phyloP scores from a whole-genome alignment of 352 stramenopile species.

The Thraustotheca clavata region DNA sequence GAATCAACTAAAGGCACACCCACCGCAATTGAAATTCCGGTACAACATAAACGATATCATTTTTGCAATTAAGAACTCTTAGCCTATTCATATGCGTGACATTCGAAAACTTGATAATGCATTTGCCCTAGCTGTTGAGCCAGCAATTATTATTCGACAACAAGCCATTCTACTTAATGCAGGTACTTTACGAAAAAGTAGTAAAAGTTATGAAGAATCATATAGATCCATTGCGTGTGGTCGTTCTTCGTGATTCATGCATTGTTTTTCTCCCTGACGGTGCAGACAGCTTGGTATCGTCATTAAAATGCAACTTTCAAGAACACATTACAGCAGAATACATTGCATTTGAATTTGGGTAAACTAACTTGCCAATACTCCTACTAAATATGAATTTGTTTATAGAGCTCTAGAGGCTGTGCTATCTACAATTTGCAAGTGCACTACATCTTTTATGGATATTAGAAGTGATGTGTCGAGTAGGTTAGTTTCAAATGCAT shows the following conservation, averaged over 20 bases:
- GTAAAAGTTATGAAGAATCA: background rate
- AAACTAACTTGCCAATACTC: constrained; percentile 5
- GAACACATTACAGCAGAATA: constrained; percentile 25
- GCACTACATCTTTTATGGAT: background rate
- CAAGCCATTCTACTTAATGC: constrained; percentile 74
- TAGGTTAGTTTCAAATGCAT: constrained; percentile 25
- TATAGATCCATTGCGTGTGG: constrained; percentile 34
- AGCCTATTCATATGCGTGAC: constrained; percentile 66
- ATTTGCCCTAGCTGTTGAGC: constrained; percentile 60
- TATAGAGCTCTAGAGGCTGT: constrained; percentile 18
- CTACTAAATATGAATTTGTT: background rate
- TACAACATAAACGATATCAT: background rate
- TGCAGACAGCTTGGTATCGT: constrained; percentile 33
- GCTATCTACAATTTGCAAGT: constrained; percentile 15
- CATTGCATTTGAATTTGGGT: constrained; percentile 31
- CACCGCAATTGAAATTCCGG: background rate
- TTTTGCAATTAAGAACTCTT: background rate
- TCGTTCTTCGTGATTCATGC: constrained; percentile 35
- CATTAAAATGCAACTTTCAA: constrained; percentile 36
- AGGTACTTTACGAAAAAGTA: constrained; percentile 24
- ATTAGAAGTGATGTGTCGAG: background rate
- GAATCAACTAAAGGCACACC: background rate
- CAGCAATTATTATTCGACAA: constrained; percentile 59
- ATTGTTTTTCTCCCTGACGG: constrained; percentile 41
- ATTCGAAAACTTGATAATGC: constrained; percentile 66